These are phyloP conservation scores for Somion occarium DNA, from an alignment of 1,284 basidiomycete species.

Conservation along the genomic window DNA sequence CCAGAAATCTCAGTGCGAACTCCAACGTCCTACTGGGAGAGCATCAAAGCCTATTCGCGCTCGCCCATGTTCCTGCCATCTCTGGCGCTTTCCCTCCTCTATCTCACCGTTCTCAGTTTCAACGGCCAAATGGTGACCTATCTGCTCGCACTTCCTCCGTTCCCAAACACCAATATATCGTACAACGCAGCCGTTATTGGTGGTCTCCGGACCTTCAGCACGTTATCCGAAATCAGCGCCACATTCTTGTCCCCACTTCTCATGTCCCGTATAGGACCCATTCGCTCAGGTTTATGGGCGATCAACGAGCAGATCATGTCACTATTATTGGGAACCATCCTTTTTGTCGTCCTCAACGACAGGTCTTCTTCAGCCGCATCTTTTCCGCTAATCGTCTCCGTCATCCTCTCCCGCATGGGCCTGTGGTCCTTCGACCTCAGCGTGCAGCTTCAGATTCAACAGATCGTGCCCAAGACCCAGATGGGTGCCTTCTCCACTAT, in stretches of 20 bases:
- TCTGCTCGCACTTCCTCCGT: constrained; percentile 27
- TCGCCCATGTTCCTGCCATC: constrained; percentile 42
- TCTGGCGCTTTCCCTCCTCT: constrained; percentile 44
- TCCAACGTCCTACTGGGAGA: neutral
- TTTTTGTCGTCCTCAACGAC: neutral
- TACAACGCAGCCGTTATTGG: constrained; percentile 50
- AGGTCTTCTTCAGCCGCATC: constrained; percentile 35
- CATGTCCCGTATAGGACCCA: constrained; percentile 37
- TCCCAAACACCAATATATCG: constrained; percentile 20
- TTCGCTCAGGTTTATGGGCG: constrained; percentile 43
- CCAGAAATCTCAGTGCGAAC: neutral
- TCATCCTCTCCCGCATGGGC: constrained; percentile 41
- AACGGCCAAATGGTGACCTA: constrained; percentile 47
- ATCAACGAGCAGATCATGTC: constrained; percentile 30
- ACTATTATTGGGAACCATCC: neutral
- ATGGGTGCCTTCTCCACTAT: neutral
- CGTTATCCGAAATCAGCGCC: constrained; percentile 39
- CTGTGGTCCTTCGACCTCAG: constrained; percentile 50
- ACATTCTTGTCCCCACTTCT: constrained; percentile 41
- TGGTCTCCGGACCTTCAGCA: constrained; percentile 46
- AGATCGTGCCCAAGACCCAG: neutral
- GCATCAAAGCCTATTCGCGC: constrained; percentile 26
- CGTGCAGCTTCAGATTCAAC: constrained; percentile 42
- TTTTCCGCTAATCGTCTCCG: constrained; percentile 35
- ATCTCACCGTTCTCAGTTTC: constrained; percentile 32